Percentiles rank a stretch among this genome's conserved stretches.
Conservation (phyloP, 345 rosid genomes). For the Rubroshorea leprosula region DNA sequence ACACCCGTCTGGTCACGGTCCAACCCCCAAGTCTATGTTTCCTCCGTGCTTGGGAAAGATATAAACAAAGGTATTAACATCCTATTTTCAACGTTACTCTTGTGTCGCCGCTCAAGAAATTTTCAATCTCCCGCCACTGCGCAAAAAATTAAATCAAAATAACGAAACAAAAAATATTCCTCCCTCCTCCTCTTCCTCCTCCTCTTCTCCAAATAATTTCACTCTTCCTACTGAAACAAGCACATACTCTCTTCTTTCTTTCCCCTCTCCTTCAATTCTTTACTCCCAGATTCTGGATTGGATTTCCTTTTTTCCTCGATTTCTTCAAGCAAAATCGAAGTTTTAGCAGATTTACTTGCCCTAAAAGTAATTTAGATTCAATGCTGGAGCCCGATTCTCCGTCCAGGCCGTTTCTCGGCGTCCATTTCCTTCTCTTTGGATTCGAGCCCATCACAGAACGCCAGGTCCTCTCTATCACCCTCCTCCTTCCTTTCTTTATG, state of each 20-base stretch:
- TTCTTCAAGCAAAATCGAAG: not conserved
- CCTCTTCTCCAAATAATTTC: too few species aligned
- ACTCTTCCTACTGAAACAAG: too few species aligned
- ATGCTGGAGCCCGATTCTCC: conserved; percentile 33
- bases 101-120: not conserved
- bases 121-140: conserved; percentile 14
- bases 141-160: conserved; percentile 20
- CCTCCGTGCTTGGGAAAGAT: too few species aligned
- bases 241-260: conserved; percentile 15
- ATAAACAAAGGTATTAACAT: too few species aligned
- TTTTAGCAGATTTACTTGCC: not conserved
- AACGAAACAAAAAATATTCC: not conserved
- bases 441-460: conserved; percentile 39
- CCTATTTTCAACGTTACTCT: not conserved
- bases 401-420: conserved; percentile 48
- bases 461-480: conserved; percentile 23
- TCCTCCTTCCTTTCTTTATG: not conserved
- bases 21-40: too few species aligned
- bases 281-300: conserved; percentile 6
- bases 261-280: conserved; percentile 14
- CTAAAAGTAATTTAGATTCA: conserved; percentile 8
- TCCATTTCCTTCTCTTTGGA: conserved; percentile 65
- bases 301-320: conserved; percentile 1
- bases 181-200: too few species aligned
- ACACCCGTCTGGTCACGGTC: too few species aligned